Evolutionary conservation across 352 stramenopile genomes (phyloP).

Genomic region (Phytophthora tentaculata): DNA sequence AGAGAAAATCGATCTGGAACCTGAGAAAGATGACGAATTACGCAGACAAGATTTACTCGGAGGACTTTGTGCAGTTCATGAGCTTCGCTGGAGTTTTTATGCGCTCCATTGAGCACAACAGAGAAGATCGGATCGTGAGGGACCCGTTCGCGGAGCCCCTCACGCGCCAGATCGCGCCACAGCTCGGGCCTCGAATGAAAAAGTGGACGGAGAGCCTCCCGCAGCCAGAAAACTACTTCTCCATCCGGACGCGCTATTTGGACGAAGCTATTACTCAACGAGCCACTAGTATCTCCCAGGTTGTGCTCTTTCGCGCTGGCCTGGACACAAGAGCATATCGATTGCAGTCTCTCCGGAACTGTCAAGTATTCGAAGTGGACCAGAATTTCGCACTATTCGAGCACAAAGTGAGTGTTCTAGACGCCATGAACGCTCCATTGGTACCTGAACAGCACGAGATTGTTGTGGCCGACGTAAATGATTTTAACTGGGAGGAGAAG

Average conservation of each 20-base stretch:
- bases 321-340: slow-evolving; percentile 56
- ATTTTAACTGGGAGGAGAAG: slow-evolving; percentile 48
- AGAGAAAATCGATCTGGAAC: slow-evolving; percentile 5
- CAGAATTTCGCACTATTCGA: slow-evolving; percentile 44
- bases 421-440: slow-evolving; percentile 24
- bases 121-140: slow-evolving; percentile 1
- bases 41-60: background rate
- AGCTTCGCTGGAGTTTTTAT: slow-evolving; percentile 6
- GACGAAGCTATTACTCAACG: slow-evolving; percentile 7
- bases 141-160: slow-evolving; percentile 8
- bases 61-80: slow-evolving; percentile 11
- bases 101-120: slow-evolving; percentile 4
- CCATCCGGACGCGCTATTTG: slow-evolving; percentile 7
- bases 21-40: slow-evolving; percentile 1
- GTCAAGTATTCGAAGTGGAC: slow-evolving; percentile 54
- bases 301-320: slow-evolving; percentile 55
- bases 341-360: slow-evolving; percentile 34
- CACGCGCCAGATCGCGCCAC: slow-evolving; percentile 12
- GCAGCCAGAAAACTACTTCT: slow-evolving; percentile 15
- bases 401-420: slow-evolving; percentile 45
- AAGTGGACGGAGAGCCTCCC: slow-evolving; percentile 5
- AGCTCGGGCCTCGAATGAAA: slow-evolving; percentile 9
- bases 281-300: slow-evolving; percentile 29
- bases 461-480: slow-evolving; percentile 46
- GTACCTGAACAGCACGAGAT: slow-evolving; percentile 41